Conservation (phyloP, 2,329 filamentous ascomycete species). For the Bretziella fagacearum region DNA sequence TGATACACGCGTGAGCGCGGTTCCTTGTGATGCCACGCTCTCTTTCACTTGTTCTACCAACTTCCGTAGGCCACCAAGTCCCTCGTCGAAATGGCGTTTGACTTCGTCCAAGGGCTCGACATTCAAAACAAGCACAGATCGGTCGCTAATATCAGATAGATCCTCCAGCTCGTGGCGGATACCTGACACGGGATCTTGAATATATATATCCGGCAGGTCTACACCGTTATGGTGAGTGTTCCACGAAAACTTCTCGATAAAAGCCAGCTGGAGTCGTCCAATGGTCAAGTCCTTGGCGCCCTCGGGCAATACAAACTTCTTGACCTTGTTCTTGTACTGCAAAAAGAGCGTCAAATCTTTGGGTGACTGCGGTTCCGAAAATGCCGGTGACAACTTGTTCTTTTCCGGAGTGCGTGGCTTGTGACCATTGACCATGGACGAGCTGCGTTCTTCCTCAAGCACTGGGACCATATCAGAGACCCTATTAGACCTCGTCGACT, state of each 20-base stretch:
- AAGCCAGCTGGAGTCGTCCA: conserved; percentile 77
- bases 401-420: conserved; percentile 15
- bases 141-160: conserved; percentile 79
- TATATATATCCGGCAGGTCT: conserved; percentile 92
- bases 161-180: conserved; percentile 96
- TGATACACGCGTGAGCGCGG: conserved; percentile 68
- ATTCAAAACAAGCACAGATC: conserved; percentile 87
- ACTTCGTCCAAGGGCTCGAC: conserved; percentile 89
- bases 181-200: conserved; percentile 87
- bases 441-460: not conserved
- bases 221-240: conserved; percentile 88
- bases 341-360: conserved; percentile 89
- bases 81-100: conserved; percentile 89
- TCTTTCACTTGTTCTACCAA: conserved; percentile 77
- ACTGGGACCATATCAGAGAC: not conserved
- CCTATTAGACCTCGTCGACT: conserved; percentile 3
- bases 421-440: conserved; percentile 1
- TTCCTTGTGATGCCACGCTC: conserved; percentile 66
- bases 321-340: conserved; percentile 93
- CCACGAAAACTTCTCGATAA: conserved; percentile 99
- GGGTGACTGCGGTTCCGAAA: conserved; percentile 43
- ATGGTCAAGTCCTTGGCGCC: conserved; percentile 73
- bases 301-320: conserved; percentile 80
- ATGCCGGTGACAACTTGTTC: conserved; percentile 32
- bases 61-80: conserved; percentile 59